Evolutionary conservation across 345 rosid species (phyloP).

Genomic region (Gossypium arboreum): DNA sequence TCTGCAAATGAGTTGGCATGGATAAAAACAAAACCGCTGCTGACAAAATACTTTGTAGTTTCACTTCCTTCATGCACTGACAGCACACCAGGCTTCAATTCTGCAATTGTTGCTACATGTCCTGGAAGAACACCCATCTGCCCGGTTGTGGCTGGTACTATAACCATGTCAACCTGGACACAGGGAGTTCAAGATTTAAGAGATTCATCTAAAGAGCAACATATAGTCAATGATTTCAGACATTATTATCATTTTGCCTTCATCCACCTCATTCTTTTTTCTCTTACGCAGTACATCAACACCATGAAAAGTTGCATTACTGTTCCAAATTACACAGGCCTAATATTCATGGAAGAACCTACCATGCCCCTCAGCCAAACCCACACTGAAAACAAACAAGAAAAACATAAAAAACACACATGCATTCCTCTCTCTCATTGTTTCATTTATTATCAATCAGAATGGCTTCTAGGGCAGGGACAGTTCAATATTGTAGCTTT

Average conservation of each 20-base stretch:
- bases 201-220: not conserved
- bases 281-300: not conserved
- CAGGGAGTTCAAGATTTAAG: not conserved
- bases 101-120: constrained; percentile 55
- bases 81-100: constrained; percentile 54
- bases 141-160: constrained; percentile 58
- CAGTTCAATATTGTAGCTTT: not conserved
- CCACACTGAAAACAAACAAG: not conserved
- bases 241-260: not conserved
- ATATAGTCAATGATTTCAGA: not conserved
- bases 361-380: not conserved
- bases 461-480: not conserved
- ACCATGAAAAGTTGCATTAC: not conserved
- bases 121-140: constrained; percentile 70
- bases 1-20: constrained; percentile 55
- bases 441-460: constrained; percentile 1
- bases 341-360: not conserved
- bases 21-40: constrained; percentile 56
- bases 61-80: constrained; percentile 61
- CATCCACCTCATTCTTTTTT: not conserved
- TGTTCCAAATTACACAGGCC: not conserved
- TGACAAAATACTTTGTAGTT: constrained; percentile 47
- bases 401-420: not conserved
- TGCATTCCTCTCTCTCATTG: not conserved
- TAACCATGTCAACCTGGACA: constrained; percentile 59